Evolutionary conservation across 257 asterid species (phyloP), one percentile per base, ranked within the genome.

Genomic region (Solanum paucissectum): DNA sequence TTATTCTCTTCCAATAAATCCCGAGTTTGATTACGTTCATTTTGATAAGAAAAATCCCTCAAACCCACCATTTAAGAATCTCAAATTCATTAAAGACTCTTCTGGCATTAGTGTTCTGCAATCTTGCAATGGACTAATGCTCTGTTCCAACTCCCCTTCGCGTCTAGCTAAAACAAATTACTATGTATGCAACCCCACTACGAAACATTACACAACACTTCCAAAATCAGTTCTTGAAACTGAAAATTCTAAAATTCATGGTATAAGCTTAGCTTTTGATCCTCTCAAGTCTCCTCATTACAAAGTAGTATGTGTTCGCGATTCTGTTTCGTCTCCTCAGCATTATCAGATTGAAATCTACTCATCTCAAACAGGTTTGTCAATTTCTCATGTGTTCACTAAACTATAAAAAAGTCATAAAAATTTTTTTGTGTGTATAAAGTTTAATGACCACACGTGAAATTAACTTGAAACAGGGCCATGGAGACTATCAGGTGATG

Each of bases 281-380:
- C 91, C 91, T 32, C 21, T 60, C 83, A 74, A 46, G 72, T 91
- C 93, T 6, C 81, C 73, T 6, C 77, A 83, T 23, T 89, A 89
- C 87, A 91, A 88, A 52, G 89, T 86, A 29, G 86, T 89, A 8
- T 86, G 86, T 42, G 72, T 91, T 74, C 83, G 87, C 10, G n/a
- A 46, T 32, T 87, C 89, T 3, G 83, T 55, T 23, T 82, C 46
- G 20, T 36, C 55, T 89, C 87, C 88, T 10, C 46, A 68, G 9
- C 55, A 87, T 42, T 88, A 44, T 84, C 92, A 87, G 84, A 87
- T 91, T 34, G 85, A 84, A 46, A 72, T 89, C 34, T 91, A 90
- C 83, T 90, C 90, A 11, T 90, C 93, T 6, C 89, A 91, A 4
- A 62, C 58, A 9, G 86, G 92, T 64, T 64, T 64, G 72, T 64